Evolutionary conservation across 2,329 filamentous ascomycete genomes (phyloP).

Genomic region (Fusarium albosuccineum): DNA sequence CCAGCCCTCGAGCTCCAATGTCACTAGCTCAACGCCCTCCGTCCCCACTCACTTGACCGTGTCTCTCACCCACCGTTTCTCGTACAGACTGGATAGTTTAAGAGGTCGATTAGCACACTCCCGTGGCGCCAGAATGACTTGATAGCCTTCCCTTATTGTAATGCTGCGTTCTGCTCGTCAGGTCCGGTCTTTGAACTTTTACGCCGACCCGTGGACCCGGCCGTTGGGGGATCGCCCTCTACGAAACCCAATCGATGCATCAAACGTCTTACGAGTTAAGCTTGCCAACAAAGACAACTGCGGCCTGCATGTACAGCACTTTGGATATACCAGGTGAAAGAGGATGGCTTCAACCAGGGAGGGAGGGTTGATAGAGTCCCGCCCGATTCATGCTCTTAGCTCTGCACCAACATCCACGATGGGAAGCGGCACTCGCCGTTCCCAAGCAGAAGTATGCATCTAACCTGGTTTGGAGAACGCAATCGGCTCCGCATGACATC

Average conservation of each 20-base stretch:
- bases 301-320: background rate
- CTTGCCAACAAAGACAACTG: too few species aligned
- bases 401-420: conserved; percentile 2
- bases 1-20: conserved; percentile 8
- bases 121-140: conserved; percentile 22
- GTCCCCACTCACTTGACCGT: conserved; percentile 14
- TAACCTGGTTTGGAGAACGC: conserved; percentile 11
- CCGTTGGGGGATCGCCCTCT: conserved; percentile 23
- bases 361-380: background rate
- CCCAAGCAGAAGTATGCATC: conserved; percentile 10
- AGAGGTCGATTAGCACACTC: background rate
- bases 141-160: too few species aligned
- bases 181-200: conserved; percentile 6
- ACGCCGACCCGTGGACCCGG: conserved; percentile 25
- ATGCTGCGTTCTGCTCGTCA: background rate
- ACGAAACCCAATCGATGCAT: conserved; percentile 3
- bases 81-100: background rate
- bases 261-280: background rate
- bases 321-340: background rate
- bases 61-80: background rate
- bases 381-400: background rate
- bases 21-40: conserved; percentile 35
- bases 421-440: conserved; percentile 4
- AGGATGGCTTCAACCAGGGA: conserved; percentile 2
- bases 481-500: background rate